A percentile compares a stretch with the other conserved stretches of the same genome.
phyloP scores from a whole-genome alignment of 169 alveolate species.

The Plasmodium berghei region DNA sequence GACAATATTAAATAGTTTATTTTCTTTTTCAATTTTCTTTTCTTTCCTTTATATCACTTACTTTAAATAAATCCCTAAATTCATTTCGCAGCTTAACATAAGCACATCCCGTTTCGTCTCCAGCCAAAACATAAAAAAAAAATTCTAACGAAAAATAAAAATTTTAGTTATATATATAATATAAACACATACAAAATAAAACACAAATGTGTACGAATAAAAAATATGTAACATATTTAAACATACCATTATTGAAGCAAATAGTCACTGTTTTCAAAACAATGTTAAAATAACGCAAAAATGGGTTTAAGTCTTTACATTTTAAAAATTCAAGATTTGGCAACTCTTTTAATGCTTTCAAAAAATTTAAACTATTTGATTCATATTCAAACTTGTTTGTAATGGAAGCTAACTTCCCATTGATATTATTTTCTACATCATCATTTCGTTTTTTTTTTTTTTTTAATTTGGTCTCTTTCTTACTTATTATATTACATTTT shows the following conservation, averaged over 20 bases:
- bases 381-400: conserved; percentile 40
- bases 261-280: conserved; percentile 28
- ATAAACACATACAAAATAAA: not conserved
- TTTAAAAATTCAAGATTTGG: conserved; percentile 42
- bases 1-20: not conserved
- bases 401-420: not conserved
- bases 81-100: conserved; percentile 30
- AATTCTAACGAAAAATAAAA: conserved; percentile 22
- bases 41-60: not conserved
- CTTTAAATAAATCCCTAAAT: conserved; percentile 23
- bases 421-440: conserved; percentile 6
- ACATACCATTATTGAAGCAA: conserved; percentile 12
- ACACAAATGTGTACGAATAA: not conserved
- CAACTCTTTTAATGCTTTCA: conserved; percentile 51
- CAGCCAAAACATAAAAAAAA: conserved; percentile 32
- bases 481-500: not conserved
- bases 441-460: not conserved
- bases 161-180: not conserved
- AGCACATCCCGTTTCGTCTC: conserved; percentile 72
- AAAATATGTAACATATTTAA: not conserved
- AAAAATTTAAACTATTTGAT: conserved; percentile 24
- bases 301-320: conserved; percentile 69
- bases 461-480: not conserved
- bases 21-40: not conserved
- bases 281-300: conserved; percentile 44